A percentile compares a stretch with the other conserved stretches of the same genome.
phyloP scores from a whole-genome alignment of 2,329 filamentous ascomycete species.

The Penicillium sp. region DNA sequence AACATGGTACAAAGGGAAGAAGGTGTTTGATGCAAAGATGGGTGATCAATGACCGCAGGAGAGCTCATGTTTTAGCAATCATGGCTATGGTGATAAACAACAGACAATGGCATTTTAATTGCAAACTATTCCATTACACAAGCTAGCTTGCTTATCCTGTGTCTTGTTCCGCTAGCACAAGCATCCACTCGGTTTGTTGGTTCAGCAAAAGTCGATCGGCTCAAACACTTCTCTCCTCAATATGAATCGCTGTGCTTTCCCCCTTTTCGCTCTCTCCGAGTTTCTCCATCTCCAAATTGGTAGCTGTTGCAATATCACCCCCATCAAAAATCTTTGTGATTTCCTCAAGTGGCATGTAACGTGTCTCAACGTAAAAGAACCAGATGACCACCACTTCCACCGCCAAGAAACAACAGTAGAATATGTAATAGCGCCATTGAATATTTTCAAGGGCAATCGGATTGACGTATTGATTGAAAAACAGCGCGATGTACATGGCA shows the following conservation, averaged over 20 bases:
- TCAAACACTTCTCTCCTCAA: not conserved
- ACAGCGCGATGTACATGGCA: slow-evolving; percentile 32
- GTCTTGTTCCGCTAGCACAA: not conserved
- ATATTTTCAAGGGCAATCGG: slow-evolving; percentile 34
- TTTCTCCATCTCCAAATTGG: slow-evolving; percentile 1
- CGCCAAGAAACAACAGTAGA: slow-evolving; percentile 37
- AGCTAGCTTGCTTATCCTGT: not conserved
- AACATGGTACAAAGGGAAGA: slow-evolving; percentile 45
- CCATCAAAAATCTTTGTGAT: slow-evolving; percentile 38
- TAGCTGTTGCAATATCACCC: slow-evolving; percentile 9
- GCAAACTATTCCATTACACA: not conserved
- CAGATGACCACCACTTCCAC: slow-evolving; percentile 35
- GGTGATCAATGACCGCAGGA: not conserved
- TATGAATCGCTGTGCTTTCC: not conserved
- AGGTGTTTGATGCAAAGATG: not conserved
- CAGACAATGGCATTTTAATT: no score
- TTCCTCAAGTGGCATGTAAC: slow-evolving; percentile 34
- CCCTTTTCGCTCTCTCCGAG: not conserved
- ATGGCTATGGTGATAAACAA: no score
- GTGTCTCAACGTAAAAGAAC: slow-evolving; percentile 39
- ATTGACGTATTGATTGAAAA: slow-evolving; percentile 41
- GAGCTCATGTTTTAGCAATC: no score
- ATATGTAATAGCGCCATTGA: slow-evolving; percentile 41
- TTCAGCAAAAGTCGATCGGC: not conserved
- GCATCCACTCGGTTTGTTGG: not conserved